Evolutionary conservation across 306 rosid species (phyloP), one percentile per base, ranked within the genome.

Genomic region (Citrullus amarus): DNA sequence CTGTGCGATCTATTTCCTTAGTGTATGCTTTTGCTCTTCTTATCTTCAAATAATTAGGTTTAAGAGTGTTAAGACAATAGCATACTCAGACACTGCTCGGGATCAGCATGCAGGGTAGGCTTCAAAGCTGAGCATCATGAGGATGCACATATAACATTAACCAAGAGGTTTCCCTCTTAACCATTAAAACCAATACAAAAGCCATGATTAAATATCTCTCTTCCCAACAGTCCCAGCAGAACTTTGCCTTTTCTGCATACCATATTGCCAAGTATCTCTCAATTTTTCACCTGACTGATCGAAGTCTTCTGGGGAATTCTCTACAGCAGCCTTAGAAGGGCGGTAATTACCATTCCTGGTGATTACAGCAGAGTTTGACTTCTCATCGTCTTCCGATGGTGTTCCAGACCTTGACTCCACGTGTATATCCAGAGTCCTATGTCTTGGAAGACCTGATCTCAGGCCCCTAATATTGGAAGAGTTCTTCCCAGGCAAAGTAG

Each of bases 361-460:
- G 68, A 79, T 76, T 39, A 80, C 62, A 10, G 72, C 77, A 61
- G 88, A 82, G 73, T 84, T 83, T 12, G 81, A 81, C 84, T 87
- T 92, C 59, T 95, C 97, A 16, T 92, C 98, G 58, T 92, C 98
- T 83, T 92, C 98, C 36, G 93, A 82, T 20, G 87, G 92, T 74
- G 91, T 87, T 80, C 91, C 95, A 50, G 86, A 85, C 86, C 96
- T 88, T 59, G 97, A 83, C 20, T 92, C 97, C 82, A 86, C 54
- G 28, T 90, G 96, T 86, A 86, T 83, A 80, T 95, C 98, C 85
- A 91, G 61, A 76, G 84, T 62, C 84, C 97, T 89, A 81, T 88
- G 90, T 81, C 98, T 95, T 50, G 90, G 88, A 74, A 90, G 96
- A 74, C 73, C 84, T 67, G 96, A 85, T 75, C 98, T 87, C 82